Percentiles rank a stretch among this genome's conserved stretches.
Evolutionary conservation across 2,329 filamentous ascomycete species (phyloP).

Genomic region (Elsinoe batatas): DNA sequence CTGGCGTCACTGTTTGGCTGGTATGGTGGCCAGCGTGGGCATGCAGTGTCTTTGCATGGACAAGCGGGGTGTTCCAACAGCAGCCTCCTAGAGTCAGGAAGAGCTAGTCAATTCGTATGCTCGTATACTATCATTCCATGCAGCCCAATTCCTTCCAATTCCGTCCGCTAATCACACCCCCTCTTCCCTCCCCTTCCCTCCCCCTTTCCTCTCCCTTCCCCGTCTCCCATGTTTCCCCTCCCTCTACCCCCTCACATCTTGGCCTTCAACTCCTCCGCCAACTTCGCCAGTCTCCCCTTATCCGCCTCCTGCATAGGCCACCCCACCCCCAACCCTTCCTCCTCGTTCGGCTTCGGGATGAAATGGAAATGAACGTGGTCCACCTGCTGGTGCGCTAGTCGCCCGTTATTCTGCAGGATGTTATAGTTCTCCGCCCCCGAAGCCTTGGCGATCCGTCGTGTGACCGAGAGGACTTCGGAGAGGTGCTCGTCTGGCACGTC

Average conservation of each 20-base stretch:
- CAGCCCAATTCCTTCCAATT: no score
- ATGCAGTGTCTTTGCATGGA: conserved; percentile 15
- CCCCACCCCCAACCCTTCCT: conserved; percentile 65
- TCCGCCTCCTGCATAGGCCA: conserved; percentile 72
- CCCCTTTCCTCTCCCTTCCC: conserved; percentile 87
- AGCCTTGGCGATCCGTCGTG: conserved; percentile 76
- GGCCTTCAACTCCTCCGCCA: conserved; percentile 74
- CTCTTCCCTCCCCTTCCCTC: conserved; percentile 33
- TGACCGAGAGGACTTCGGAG: conserved; percentile 69
- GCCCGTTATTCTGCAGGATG: conserved; percentile 90
- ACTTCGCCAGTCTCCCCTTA: conserved; percentile 71
- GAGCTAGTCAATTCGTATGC: not conserved
- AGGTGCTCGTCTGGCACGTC: conserved; percentile 90
- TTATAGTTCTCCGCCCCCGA: conserved; percentile 77
- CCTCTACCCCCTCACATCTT: conserved; percentile 59
- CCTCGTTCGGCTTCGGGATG: conserved; percentile 86
- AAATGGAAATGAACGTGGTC: conserved; percentile 95
- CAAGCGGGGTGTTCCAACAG: conserved; percentile 11
- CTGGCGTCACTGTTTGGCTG: conserved; percentile 16
- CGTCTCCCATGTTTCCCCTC: conserved; percentile 26
- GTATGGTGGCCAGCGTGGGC: conserved; percentile 18
- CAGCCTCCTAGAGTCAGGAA: not conserved
- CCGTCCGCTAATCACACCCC: not conserved
- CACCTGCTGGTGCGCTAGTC: conserved; percentile 82
- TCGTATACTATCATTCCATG: no score